A percentile compares a stretch with the other conserved stretches of the same genome.
phyloP scores from a whole-genome alignment of 352 stramenopile genomes.

The Thalassiosira livingstoniorum region DNA sequence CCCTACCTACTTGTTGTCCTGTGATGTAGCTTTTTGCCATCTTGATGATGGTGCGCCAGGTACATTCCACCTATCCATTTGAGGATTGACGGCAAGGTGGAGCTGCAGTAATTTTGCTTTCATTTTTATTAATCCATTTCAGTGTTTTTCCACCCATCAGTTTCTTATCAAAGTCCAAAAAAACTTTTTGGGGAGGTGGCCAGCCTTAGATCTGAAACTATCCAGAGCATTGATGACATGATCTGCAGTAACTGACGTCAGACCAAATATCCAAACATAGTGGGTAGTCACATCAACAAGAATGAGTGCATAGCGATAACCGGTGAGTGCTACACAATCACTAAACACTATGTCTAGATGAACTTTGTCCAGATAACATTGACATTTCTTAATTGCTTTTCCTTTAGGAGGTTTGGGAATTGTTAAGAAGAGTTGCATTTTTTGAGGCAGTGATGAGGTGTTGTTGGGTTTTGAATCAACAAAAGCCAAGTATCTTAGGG shows the following conservation, averaged over 20 bases:
- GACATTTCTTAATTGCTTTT: background rate
- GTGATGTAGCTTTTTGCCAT: slow-evolving; percentile 27
- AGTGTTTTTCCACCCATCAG: slow-evolving; percentile 4
- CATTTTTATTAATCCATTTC: slow-evolving; percentile 7
- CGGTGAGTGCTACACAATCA: background rate
- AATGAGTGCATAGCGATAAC: slow-evolving; percentile 19
- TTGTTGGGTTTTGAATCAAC: background rate
- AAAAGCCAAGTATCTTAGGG: background rate
- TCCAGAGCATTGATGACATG: slow-evolving; percentile 14
- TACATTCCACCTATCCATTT: slow-evolving; percentile 16
- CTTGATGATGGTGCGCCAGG: slow-evolving; percentile 21
- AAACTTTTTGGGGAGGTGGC: slow-evolving; percentile 4
- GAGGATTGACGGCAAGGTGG: slow-evolving; percentile 15
- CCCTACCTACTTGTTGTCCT: background rate
- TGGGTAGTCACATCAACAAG: slow-evolving; percentile 13
- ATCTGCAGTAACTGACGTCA: background rate
- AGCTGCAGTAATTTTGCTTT: slow-evolving; percentile 6
- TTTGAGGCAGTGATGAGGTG: background rate
- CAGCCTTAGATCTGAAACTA: slow-evolving; percentile 7
- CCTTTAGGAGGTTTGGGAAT: background rate
- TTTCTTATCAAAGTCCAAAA: slow-evolving; percentile 22
- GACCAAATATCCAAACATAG: slow-evolving; percentile 11
- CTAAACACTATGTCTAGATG: no score
- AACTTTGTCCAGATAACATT: background rate
- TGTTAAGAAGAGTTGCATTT: background rate